phyloP scores from a whole-genome alignment of 139 green algal species.

The Haematococcus lacustris region DNA sequence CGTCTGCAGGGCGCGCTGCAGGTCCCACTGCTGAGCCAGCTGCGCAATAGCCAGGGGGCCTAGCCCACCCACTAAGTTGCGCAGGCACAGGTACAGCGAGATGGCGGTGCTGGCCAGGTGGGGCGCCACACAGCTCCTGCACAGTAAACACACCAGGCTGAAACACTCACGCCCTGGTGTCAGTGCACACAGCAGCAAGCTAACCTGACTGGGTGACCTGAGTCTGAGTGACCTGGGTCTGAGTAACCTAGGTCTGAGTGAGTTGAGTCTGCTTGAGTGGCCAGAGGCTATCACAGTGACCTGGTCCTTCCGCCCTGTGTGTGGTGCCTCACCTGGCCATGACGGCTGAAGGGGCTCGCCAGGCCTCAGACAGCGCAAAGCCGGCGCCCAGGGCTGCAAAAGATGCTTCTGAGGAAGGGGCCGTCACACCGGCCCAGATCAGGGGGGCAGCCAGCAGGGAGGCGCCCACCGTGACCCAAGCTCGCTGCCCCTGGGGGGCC shows the following conservation, averaged over 20 bases:
- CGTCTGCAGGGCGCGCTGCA: conserved; percentile 68
- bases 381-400: conserved; percentile 71
- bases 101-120: conserved; percentile 57
- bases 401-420: conserved; percentile 42
- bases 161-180: no score
- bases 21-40: conserved; percentile 39
- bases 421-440: conserved; percentile 59
- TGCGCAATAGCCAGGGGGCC: conserved; percentile 62
- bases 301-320: no score
- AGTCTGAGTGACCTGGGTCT: no score
- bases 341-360: conserved; percentile 74
- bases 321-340: conserved; percentile 48
- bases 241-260: no score
- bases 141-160: background rate
- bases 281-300: no score
- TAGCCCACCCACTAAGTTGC: conserved; percentile 72
- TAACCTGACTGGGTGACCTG: no score
- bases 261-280: no score
- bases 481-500: conserved; percentile 28
- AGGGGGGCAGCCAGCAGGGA: conserved; percentile 59
- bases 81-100: conserved; percentile 73
- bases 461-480: conserved; percentile 40
- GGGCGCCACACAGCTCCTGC: conserved; percentile 25
- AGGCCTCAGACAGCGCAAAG: conserved; percentile 75
- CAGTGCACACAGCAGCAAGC: no score